These are phyloP conservation scores for Dissoconium aciculare DNA, from an alignment of 2,329 filamentous ascomycete genomes.

Conservation along the genomic window DNA sequence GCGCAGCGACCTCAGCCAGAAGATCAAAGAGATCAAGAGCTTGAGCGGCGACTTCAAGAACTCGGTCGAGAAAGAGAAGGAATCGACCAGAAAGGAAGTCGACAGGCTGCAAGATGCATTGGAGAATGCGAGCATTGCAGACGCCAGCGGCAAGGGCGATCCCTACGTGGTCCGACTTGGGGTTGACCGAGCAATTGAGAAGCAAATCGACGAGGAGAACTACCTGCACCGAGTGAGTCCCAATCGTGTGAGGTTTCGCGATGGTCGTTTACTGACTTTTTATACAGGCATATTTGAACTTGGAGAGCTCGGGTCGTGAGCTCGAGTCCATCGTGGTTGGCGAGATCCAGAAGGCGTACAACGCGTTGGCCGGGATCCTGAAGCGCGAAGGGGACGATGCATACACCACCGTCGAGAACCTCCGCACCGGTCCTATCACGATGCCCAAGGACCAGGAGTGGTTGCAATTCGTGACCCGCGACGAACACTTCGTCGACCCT, in stretches of 20 bases:
- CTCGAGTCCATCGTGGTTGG: conserved; percentile 92
- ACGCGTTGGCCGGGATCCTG: conserved; percentile 77
- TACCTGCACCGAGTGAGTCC: conserved; percentile 71
- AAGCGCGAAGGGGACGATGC: conserved; percentile 80
- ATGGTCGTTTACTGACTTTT: conserved; percentile 11
- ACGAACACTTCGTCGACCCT: conserved; percentile 78
- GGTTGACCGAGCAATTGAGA: conserved; percentile 81
- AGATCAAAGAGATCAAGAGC: conserved; percentile 96
- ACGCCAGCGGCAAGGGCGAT: conserved; percentile 77
- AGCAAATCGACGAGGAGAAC: conserved; percentile 91
- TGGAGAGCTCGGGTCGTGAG: conserved; percentile 86
- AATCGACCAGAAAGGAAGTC: conserved; percentile 64
- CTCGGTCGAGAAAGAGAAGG: conserved; percentile 87
- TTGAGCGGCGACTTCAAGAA: conserved; percentile 94
- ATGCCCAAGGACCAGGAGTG: conserved; percentile 93
- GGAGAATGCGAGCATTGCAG: conserved; percentile 56
- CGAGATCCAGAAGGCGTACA: conserved; percentile 96
- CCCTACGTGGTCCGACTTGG: conserved; percentile 75
- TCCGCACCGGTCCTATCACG: conserved; percentile 71
- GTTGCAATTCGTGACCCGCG: conserved; percentile 63
- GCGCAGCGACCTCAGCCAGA: conserved; percentile 76
- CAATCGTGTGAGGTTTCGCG: neutral
- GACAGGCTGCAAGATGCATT: conserved; percentile 68
- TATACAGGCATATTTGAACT: conserved; percentile 73
- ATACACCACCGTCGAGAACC: conserved; percentile 61